Evolutionary conservation across 768 basidiomycete genomes (phyloP), one percentile per base, ranked within the genome.

Genomic region (Glaciozyma martinii): DNA sequence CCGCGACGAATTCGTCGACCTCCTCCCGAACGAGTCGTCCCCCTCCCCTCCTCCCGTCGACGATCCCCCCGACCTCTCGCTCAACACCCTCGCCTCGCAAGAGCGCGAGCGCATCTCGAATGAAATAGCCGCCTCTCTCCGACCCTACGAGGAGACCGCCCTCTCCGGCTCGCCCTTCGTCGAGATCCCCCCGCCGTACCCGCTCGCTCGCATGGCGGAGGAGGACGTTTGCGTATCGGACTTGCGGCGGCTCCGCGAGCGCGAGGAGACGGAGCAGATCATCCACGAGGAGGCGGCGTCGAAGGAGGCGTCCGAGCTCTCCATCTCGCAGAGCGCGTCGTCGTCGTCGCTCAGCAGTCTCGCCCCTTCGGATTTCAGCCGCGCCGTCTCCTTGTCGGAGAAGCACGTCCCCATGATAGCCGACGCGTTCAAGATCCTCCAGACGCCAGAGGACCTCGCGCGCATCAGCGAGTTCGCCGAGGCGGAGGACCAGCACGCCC

Each of bases 91-190:
- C 47, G 9, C 37, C 37, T 40, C 40, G 25, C 56, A 57, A 16
- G 56, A 59, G 13, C 44, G 44, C 29, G 58, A 59, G 29, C 58
- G 58, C 21, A 32, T 49, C 43, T 47, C 43, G 29, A 30, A 49
- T 21, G 33, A 70, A 57, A 56, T 43, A 56, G 8, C 37, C 27
- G 3, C 33, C 56, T 19, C 59, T 8, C 58, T 70, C 40, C 43
- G 37, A 25, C 87, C 89, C 3, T 99, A 95, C 75, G 79, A 81
- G 70, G 84, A 80, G 66, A 92, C 89, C 3, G 90, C 91, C 73
- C 88, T 97, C 37, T 98, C 95, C 3, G 89, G 91, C 50, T 97
- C 93, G 3, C 88, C 93, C 0, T 90, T 92, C 0, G 79, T 97
- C 55, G 84, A 90, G 7, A 95, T 95, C 75, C 89, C 86, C 19